phyloP scores from a whole-genome alignment of 768 basidiomycete genomes.

The Termitomyces sp. region DNA sequence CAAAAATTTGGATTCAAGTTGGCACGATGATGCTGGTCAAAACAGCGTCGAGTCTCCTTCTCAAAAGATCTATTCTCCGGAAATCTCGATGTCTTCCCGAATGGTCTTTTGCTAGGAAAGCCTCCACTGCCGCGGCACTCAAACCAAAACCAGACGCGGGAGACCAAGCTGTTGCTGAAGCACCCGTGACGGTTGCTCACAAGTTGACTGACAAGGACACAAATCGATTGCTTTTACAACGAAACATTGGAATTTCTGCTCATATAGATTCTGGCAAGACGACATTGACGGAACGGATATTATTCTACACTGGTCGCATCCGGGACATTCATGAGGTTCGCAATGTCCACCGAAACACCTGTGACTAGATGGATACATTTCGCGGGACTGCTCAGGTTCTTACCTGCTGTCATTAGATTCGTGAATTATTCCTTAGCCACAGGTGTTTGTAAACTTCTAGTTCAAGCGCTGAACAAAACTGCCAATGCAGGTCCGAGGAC shows the following conservation, averaged over 20 bases:
- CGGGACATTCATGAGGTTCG: conserved; percentile 93
- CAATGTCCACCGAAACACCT: conserved; percentile 15
- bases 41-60: conserved; percentile 12
- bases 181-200: conserved; percentile 28
- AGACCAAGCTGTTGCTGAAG: conserved; percentile 10
- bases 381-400: neutral
- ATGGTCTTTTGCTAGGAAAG: conserved; percentile 21
- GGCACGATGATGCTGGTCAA: conserved; percentile 16
- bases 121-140: conserved; percentile 39
- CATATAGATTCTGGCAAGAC: conserved; percentile 98
- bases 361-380: conserved; percentile 10
- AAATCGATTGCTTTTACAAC: conserved; percentile 61
- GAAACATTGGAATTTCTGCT: conserved; percentile 95
- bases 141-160: conserved; percentile 18
- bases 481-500: conserved; percentile 71
- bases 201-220: conserved; percentile 61
- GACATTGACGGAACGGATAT: conserved; percentile 90
- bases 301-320: conserved; percentile 96
- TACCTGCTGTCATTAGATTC: conserved; percentile 6
- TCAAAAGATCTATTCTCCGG: conserved; percentile 4
- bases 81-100: conserved; percentile 1
- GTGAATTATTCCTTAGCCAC: conserved; percentile 14
- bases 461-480: conserved; percentile 3
- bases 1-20: neutral
- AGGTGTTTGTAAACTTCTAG: conserved; percentile 12